Evolutionary conservation across 176 grass and related monocot genomes (phyloP), one percentile per base, ranked within the genome.

Genomic region (Eleusine indica): DNA sequence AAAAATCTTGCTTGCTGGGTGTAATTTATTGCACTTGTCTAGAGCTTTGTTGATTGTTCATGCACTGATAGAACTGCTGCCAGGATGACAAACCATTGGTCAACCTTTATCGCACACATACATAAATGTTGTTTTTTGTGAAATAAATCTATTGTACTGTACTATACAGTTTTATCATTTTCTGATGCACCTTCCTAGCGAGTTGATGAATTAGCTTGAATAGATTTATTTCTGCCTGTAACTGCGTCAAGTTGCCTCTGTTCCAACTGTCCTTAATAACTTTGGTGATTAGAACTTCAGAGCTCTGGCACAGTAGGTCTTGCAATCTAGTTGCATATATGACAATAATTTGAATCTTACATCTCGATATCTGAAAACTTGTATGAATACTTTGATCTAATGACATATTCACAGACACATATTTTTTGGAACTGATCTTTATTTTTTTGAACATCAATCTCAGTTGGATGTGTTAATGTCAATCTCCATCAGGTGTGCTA

Each of bases 121-220:
- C 29, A 78, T 83, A 71, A 81, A 57, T 77, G 54, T 81, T 76
- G 71, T 37, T 62, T 71, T 53, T 62, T 80, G 42, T 71, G 71
- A 47, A 47, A 47, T 29, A 70, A 12, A 52, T 85, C 32, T 85
- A 70, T 52, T 13, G 7, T 35, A 21, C 4, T 12, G 30, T 37
- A 10, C 19, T 15, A 35, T 54, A n/a, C 28, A 71, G 35, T 32
- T 4, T 61, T 30, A 61, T 60, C 7, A 82, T 83, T 65, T 46
- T 25, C 39, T 74, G 10, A 29, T 65, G 62, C 74, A 74, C 29
- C 74, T 80, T n/a, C 29, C 15, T 79, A 30, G 16, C 42, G 58
- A 64, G 52, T 51, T 51, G 35, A 29, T 1, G 3, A 85, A 85
- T 71, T 46, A 66, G 40, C 21, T 77, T 43, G 29, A 29, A 9